Base-by-base conservation (phyloP, 345 rosid species). In the Kernera saxatilis region DNA sequence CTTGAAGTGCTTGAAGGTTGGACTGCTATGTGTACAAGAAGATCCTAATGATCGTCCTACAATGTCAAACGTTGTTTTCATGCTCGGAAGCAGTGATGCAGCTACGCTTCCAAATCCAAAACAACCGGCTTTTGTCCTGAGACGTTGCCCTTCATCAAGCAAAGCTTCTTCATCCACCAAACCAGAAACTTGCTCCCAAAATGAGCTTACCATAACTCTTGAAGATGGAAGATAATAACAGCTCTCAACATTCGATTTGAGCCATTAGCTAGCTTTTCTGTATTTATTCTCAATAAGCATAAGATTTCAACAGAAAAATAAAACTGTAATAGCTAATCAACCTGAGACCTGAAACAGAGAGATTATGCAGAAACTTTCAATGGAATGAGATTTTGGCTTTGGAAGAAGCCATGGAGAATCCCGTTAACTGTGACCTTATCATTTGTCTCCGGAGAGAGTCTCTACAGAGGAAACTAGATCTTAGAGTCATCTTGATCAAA, bases 331-430 rank as follows among this genome's bases (percentile, higher is more conserved):
- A 45, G 18, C 72, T 73, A 48, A 39, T 26, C 10, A 46, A 32
- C 29, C 7, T 15, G 43, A 25, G 69, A 32, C 18, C 25, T 41
- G 12, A 61, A 62, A 62, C 19, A 44, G 17, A 63, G 32, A 33
- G 37, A 43, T 19, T 21, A 19, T 29, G 54, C 23, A 54, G 44
- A 70, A 22, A 39, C 5, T 19, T 36, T 67, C 58, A 79, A 26
- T 72, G 81, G 72, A 87, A 84, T 21, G 82, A 70, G 73, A 93
- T 67, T 71, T 81, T 84, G 14, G 97, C 98, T 15, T 80, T 86
- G 15, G 97, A 93, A 68, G 97, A 86, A 33, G 90, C 96, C 83
- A 78, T 73, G 10, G 92, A 84, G 75, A 85, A 87, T 0, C 87
- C 88, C 86, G 72, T 82, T 75, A 90, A 75, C 44, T 85, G 95